Conservation (phyloP, 257 asterid genomes). For the Nicotiana obtusifolia region DNA sequence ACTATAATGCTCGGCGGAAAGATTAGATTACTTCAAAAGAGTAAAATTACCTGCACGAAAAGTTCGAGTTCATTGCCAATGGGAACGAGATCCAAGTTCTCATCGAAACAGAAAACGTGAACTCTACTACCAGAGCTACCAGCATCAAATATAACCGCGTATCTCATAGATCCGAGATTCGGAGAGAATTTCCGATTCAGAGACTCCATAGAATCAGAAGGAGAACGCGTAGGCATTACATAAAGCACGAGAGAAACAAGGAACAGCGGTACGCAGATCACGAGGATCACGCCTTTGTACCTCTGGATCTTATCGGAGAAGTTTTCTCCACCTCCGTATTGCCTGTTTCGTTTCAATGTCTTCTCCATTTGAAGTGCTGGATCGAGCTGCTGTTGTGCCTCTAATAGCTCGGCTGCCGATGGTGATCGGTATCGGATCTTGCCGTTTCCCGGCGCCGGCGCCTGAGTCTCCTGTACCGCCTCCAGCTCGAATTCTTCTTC, state of each 20-base stretch:
- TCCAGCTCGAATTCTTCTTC: conserved; percentile 36
- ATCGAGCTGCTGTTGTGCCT: conserved; percentile 33
- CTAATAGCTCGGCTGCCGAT: conserved; percentile 79
- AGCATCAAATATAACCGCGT: conserved; percentile 37
- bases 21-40: neutral
- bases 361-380: conserved; percentile 49
- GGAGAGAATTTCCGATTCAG: conserved; percentile 31
- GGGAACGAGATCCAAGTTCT: conserved; percentile 15
- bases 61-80: conserved; percentile 30
- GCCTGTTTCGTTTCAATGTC: conserved; percentile 42
- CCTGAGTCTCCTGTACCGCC: conserved; percentile 52
- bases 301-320: conserved; percentile 61
- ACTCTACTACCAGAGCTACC: conserved; percentile 40
- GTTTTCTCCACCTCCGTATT: conserved; percentile 27
- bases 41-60: conserved; percentile 10
- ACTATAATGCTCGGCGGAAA: neutral
- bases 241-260: conserved; percentile 27
- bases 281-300: conserved; percentile 57
- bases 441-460: conserved; percentile 64
- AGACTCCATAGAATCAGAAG: conserved; percentile 12
- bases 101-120: conserved; percentile 31
- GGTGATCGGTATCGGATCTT: conserved; percentile 96
- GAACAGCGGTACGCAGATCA: conserved; percentile 57
- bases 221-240: conserved; percentile 31
- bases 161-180: conserved; percentile 7